Conservation (phyloP, 2,329 filamentous ascomycete genomes). For the Diplocarpon rosae region DNA sequence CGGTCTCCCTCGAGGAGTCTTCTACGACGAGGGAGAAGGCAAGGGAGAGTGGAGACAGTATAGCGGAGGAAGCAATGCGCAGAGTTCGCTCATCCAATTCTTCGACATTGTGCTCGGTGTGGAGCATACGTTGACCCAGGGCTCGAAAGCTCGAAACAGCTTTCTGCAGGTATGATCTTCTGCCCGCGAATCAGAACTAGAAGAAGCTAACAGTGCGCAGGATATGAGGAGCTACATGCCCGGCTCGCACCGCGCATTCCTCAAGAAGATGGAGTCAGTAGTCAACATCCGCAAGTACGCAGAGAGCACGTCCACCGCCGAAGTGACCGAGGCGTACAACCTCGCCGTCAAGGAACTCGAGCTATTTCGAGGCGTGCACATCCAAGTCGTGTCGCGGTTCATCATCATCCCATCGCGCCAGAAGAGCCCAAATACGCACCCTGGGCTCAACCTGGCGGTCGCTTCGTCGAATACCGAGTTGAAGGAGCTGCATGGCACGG, state of each 20-base stretch:
- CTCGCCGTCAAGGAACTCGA: slow-evolving; percentile 65
- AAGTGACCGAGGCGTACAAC: slow-evolving; percentile 54
- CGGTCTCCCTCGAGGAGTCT: slow-evolving; percentile 70
- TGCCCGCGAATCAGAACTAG: background rate
- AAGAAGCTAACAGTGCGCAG: slow-evolving; percentile 17
- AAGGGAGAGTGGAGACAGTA: slow-evolving; percentile 61
- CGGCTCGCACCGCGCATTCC: slow-evolving; percentile 66
- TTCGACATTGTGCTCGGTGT: slow-evolving; percentile 81
- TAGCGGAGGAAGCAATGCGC: slow-evolving; percentile 86
- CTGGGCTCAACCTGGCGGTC: slow-evolving; percentile 30
- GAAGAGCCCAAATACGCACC: slow-evolving; percentile 25
- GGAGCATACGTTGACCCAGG: slow-evolving; percentile 48
- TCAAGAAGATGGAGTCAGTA: slow-evolving; percentile 56
- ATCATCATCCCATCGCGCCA: slow-evolving; percentile 68
- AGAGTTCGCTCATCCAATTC: slow-evolving; percentile 87
- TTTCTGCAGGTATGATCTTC: slow-evolving; percentile 16
- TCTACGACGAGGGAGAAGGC: slow-evolving; percentile 67
- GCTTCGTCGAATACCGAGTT: slow-evolving; percentile 19
- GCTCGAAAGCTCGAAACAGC: slow-evolving; percentile 15
- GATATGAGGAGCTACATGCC: slow-evolving; percentile 90
- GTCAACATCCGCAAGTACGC: slow-evolving; percentile 66
- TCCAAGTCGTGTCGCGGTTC: slow-evolving; percentile 81
- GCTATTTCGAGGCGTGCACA: slow-evolving; percentile 72
- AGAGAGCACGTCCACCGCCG: slow-evolving; percentile 32
- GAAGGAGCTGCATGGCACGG: slow-evolving; percentile 59